Percentiles rank a stretch among this genome's conserved stretches.
phyloP scores from a whole-genome alignment of 345 rosid species.

The Stellera chamaejasme region DNA sequence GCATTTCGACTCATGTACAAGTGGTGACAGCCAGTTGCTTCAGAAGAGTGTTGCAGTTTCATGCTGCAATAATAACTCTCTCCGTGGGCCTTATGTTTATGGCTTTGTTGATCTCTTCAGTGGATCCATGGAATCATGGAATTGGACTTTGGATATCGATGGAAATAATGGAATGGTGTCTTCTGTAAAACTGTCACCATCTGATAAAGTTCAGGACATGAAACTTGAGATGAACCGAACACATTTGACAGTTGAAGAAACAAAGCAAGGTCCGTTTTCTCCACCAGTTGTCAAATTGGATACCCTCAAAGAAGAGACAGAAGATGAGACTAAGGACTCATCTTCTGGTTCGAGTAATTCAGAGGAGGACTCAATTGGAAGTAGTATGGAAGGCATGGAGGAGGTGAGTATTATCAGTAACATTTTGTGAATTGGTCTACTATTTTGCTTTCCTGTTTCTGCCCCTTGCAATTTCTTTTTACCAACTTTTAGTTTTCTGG shows the following conservation, averaged over 20 bases:
- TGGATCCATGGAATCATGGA: conserved; percentile 76
- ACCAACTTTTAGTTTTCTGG: background rate
- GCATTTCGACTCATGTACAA: conserved; percentile 30
- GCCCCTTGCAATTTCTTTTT: background rate
- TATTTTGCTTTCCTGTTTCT: background rate
- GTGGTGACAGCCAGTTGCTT: conserved; percentile 27
- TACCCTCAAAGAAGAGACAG: conserved; percentile 47
- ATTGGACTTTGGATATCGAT: conserved; percentile 65
- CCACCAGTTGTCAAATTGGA: conserved; percentile 35
- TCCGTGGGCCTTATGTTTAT: conserved; percentile 60
- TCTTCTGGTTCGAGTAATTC: conserved; percentile 41
- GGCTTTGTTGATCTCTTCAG: conserved; percentile 85
- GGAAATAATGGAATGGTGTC: conserved; percentile 41
- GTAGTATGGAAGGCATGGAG: conserved; percentile 24
- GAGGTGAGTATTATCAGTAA: conserved; percentile 34
- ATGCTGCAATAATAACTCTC: conserved; percentile 31
- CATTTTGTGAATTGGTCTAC: background rate
- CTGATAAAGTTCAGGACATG: conserved; percentile 28
- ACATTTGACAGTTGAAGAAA: conserved; percentile 27
- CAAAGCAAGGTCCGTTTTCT: conserved; percentile 33
- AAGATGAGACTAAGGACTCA: conserved; percentile 38
- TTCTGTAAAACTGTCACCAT: conserved; percentile 31
- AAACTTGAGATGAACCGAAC: conserved; percentile 36
- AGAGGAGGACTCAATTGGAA: conserved; percentile 28
- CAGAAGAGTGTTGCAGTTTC: conserved; percentile 37